phyloP scores from a whole-genome alignment of 2,329 filamentous ascomycete genomes.

The Byssothecium circinans region DNA sequence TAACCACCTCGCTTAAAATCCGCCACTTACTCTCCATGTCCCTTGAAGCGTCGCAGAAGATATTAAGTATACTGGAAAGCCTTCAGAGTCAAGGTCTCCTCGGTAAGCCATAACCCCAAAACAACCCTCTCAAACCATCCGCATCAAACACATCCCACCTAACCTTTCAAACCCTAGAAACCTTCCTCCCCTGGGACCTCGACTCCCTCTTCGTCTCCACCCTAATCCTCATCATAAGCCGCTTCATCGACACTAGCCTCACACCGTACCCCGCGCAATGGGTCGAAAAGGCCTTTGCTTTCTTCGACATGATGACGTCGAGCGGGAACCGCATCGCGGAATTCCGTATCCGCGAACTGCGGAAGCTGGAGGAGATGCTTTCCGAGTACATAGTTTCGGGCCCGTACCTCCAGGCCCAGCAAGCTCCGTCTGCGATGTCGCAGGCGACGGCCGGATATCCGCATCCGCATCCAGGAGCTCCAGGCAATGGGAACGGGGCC shows the following conservation, averaged over 20 bases:
- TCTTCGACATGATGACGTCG: conserved; percentile 53
- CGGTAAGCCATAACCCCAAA: conserved; percentile 35
- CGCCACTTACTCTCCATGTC: conserved; percentile 46
- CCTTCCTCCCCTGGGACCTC: conserved; percentile 53
- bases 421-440: too few species aligned
- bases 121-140: background rate
- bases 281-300: conserved; percentile 47
- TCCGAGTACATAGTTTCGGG: conserved; percentile 23
- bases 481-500: too few species aligned
- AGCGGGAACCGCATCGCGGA: conserved; percentile 52
- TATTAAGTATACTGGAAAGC: conserved; percentile 47
- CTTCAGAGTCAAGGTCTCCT: conserved; percentile 52
- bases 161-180: too few species aligned
- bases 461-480: background rate
- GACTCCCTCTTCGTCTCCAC: conserved; percentile 51
- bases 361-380: conserved; percentile 49
- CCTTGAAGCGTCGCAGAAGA: conserved; percentile 49
- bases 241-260: conserved; percentile 33
- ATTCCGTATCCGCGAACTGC: conserved; percentile 50
- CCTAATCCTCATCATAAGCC: conserved; percentile 46
- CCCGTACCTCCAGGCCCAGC: conserved; percentile 7
- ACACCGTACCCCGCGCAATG: conserved; percentile 43
- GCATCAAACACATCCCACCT: conserved; percentile 1
- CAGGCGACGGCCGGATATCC: background rate
- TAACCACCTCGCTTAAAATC: conserved; percentile 43